phyloP scores from a whole-genome alignment of 73 alveolate species.

The Blepharisma japonicum region DNA sequence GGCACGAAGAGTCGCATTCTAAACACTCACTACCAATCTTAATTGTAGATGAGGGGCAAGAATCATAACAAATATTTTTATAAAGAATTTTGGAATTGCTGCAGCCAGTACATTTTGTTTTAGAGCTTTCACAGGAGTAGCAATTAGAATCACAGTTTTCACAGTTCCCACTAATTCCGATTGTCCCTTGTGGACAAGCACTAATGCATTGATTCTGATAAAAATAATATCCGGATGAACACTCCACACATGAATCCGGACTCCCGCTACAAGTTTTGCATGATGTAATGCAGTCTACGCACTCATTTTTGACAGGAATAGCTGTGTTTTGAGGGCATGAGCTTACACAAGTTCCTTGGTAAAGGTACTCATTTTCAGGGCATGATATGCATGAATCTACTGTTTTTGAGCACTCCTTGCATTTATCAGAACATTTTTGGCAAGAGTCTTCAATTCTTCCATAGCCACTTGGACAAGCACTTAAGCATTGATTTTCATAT shows the following conservation, averaged over 20 bases:
- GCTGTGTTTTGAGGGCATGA: conserved; percentile 13
- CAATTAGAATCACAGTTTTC: neutral
- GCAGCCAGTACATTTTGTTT: no score
- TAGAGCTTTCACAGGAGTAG: no score
- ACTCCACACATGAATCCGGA: neutral
- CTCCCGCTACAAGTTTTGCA: neutral
- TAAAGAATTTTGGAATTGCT: no score
- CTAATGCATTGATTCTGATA: neutral
- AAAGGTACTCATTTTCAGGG: neutral
- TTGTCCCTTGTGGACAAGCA: neutral
- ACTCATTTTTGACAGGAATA: neutral
- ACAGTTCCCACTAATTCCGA: neutral
- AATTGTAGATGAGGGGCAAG: no score
- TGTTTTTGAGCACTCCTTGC: no score
- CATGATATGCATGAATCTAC: no score
- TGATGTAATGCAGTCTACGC: neutral
- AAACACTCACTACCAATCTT: no score
- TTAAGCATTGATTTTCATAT: neutral
- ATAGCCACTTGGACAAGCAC: neutral
- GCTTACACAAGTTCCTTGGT: neutral
- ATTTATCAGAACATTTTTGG: no score
- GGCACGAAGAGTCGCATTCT: no score
- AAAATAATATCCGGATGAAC: neutral
- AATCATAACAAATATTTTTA: no score
- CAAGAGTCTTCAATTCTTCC: no score